These are phyloP conservation scores for Ceratopteris richardii DNA, from an alignment of 75 land plant species.

Conservation along the genomic window DNA sequence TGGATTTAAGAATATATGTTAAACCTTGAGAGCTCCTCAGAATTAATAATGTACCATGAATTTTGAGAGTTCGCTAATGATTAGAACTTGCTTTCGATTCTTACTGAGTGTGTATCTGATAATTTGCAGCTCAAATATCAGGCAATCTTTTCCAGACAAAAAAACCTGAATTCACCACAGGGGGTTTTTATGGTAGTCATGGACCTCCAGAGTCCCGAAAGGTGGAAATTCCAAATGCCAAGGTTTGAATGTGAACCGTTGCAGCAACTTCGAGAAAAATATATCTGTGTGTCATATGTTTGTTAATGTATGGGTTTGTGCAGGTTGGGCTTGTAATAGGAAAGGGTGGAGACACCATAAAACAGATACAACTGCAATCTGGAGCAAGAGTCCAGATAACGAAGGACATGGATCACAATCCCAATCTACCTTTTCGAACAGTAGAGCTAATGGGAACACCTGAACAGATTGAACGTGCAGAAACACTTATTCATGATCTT, in stretches of 20 bases:
- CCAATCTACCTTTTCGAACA: constrained; percentile 46
- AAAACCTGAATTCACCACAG: neutral
- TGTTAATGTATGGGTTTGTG: neutral
- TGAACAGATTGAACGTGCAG: constrained; percentile 78
- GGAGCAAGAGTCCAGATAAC: constrained; percentile 93
- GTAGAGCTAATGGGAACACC: constrained; percentile 81
- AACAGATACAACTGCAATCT: constrained; percentile 72
- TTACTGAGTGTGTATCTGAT: no score
- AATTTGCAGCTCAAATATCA: neutral
- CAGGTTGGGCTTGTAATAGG: constrained; percentile 99
- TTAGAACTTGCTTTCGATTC: no score
- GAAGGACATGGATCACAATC: constrained; percentile 85
- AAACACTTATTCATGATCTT: constrained; percentile 86
- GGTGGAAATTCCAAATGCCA: constrained; percentile 84
- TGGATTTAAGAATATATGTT: no score
- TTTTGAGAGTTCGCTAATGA: no score
- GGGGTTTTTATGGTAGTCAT: neutral
- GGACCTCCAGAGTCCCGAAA: constrained; percentile 34
- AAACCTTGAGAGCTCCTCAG: no score
- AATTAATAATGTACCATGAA: no score
- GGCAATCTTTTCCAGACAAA: neutral
- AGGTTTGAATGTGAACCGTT: constrained; percentile 26
- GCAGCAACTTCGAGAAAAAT: no score
- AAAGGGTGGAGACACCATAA: constrained; percentile 92
- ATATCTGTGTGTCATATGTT: no score